Evolutionary conservation across 2,329 filamentous ascomycete species (phyloP).

Genomic region (Clathrospora elynae): DNA sequence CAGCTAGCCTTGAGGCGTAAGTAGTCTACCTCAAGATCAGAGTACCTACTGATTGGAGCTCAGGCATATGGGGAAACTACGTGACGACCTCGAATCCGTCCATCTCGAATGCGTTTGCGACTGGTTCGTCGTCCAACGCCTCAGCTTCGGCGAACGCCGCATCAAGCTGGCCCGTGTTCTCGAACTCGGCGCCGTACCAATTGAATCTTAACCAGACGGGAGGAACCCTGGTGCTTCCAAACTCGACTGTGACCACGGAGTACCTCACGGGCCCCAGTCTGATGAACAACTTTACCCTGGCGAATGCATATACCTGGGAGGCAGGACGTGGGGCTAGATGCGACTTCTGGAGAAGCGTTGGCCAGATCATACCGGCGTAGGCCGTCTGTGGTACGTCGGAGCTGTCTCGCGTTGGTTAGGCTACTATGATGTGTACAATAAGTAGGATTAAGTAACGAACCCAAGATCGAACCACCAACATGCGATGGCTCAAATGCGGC

Average conservation of each 20-base stretch:
- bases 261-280: constrained; percentile 14
- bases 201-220: constrained; percentile 23
- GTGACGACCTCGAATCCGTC: constrained; percentile 5
- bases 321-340: constrained; percentile 15
- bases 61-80: constrained; percentile 18
- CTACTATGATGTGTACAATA: no score
- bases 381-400: no score
- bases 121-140: not conserved
- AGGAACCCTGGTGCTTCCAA: constrained; percentile 5
- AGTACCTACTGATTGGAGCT: no score
- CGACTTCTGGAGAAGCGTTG: constrained; percentile 18
- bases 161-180: constrained; percentile 10
- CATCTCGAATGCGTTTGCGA: not conserved
- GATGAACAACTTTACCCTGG: constrained; percentile 10
- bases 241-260: constrained; percentile 8
- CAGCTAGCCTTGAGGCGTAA: constrained; percentile 6
- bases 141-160: not conserved
- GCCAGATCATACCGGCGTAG: constrained; percentile 3
- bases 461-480: no score
- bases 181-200: constrained; percentile 2
- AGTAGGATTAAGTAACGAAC: no score
- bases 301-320: constrained; percentile 21
- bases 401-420: no score
- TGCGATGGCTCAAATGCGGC: no score
- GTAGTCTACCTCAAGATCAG: no score